Evolutionary conservation across 441 rosid species (phyloP), one percentile per base, ranked within the genome.

Genomic region (Populus hybrid): DNA sequence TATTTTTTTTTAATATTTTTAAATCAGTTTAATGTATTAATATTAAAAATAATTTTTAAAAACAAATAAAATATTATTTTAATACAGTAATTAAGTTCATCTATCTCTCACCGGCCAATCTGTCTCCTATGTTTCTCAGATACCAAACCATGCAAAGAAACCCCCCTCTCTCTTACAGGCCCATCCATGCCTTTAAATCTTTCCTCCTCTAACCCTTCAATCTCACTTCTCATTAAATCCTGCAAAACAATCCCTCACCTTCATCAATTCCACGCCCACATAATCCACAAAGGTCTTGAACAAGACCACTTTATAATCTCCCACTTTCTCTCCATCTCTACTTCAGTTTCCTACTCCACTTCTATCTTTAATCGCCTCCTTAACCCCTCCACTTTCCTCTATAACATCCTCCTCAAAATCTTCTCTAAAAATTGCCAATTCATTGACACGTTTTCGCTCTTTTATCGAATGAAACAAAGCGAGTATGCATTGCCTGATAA

Each of bases 231-330:
- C 63, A 80, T 92, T 68, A 85, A 83, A 71, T 81, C 84, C 63
- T 92, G 93, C 89, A 88, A 81, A 83, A 82, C 78, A 50, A 81
- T 76, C 29, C 65, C 26, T 40, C 90, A 90, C 56, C 87, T 92
- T 75, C 82, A 82, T 45, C 96, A 91, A 83, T 78, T 94, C 73
- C 96, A 92, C 77, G 89, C 93, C 71, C 91, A 78, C 76, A 84
- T 94, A 74, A 84, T 94, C 75, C 86, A 80, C 65, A 86, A 86
- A 71, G 98, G 98, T 66, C 94, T 91, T 79, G 92, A 90, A 36
- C 94, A 89, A 78, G 97, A 91, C 79, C 89, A 87, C 77, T 83
- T 76, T 69, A 84, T 91, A 68, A 66, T 90, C 64, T 83, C 92
- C 80, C 83, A 84, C 31, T 82, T 89, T 10, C 80, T 92, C 9